Evolutionary conservation across 257 asterid species (phyloP).

Genomic region (Plectranthus barbatus): DNA sequence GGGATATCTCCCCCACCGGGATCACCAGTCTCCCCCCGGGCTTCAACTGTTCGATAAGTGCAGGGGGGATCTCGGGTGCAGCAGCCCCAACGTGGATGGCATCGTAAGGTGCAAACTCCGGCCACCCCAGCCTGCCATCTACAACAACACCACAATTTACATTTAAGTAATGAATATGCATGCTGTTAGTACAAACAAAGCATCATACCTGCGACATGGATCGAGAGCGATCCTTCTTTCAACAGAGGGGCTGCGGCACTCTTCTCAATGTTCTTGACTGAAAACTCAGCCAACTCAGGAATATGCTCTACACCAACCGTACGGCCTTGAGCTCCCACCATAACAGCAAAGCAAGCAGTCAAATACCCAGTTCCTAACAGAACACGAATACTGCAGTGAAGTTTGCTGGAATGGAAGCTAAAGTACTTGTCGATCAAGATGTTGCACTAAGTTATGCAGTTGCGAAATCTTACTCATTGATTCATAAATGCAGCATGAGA

Average conservation of each 20-base stretch:
- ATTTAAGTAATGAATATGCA: no score
- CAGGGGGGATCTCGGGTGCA: constrained; percentile 70
- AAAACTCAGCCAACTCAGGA: constrained; percentile 68
- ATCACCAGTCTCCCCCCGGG: constrained; percentile 91
- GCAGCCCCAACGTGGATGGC: constrained; percentile 99
- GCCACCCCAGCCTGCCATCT: constrained; percentile 95
- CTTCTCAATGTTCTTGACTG: constrained; percentile 49
- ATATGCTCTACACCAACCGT: constrained; percentile 89
- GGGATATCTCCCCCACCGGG: constrained; percentile 71
- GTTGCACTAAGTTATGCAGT: no score
- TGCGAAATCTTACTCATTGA: no score
- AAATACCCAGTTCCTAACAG: constrained; percentile 73
- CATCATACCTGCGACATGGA: constrained; percentile 81
- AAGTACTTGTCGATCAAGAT: no score
- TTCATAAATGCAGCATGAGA: no score
- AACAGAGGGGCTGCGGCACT: constrained; percentile 75
- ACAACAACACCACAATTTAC: no score
- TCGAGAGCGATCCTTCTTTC: constrained; percentile 57
- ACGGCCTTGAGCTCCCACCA: constrained; percentile 86
- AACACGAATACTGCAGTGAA: background rate
- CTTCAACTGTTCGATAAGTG: constrained; percentile 78
- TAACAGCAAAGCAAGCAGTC: constrained; percentile 88
- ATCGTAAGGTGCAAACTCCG: constrained; percentile 75
- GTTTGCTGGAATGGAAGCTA: background rate
- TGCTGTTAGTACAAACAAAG: no score